Base-by-base conservation (phyloP, 306 rosid species). In the Ormosia semicastrata region DNA sequence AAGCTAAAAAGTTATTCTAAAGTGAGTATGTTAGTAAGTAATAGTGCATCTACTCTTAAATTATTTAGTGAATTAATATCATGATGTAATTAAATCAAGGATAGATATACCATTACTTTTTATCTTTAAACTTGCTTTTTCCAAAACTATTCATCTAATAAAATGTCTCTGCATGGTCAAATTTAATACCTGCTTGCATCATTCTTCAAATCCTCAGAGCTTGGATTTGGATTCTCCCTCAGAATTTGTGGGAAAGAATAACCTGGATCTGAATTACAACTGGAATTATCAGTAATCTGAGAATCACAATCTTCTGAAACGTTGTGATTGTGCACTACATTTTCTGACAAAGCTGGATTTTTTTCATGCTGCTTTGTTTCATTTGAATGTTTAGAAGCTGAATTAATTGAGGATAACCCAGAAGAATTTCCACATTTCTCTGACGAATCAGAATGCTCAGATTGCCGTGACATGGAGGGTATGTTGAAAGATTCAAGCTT, bases 401-500 rank as follows among this genome's bases (percentile, higher is more conserved):
- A 77, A 78, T 82, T 57, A 47, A 64, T 72, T 29, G 88, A 32
- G 11, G 85, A 81, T 75, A 88, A 85, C 40, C 63, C 84, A 29
- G 85, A 84, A 78, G 90, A 90, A 32, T 74, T 83, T 87, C 73
- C 89, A 82, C 75, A 67, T 18, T 82, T 89, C 73, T 87, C 91
- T 0, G 91, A 85, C 8, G 86, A 87, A 82, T 83, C 71, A 73
- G 89, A 86, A 52, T 83, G 86, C 39, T 65, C 89, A 59, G 88
- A 82, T 68, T 86, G 74, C 63, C 73, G 81, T 59, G 80, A 72
- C 59, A 71, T n/a, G 57, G 87, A 53, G 5, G 88, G 64, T 63
- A 66, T 71, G 66, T 80, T 82, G 50, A 87, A 83, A 81, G 91
- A 87, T 58, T 83, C 84, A 82, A 93, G 87, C 90, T 87, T 93